Base-by-base conservation (phyloP, 2,329 filamentous ascomycete species). In the Dactylellina cionopaga region DNA sequence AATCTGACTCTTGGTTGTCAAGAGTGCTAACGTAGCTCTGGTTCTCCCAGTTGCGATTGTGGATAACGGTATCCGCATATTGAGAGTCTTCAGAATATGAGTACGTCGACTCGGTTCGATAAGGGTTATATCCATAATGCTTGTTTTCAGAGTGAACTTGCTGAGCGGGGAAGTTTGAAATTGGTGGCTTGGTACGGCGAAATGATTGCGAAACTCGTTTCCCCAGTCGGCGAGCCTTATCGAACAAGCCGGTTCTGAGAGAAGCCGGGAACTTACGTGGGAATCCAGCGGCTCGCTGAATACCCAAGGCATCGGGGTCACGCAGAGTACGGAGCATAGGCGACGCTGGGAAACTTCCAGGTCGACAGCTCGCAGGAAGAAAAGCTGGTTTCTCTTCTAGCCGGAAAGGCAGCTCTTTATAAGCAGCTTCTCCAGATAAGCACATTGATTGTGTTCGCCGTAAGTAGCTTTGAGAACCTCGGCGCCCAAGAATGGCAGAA, bases 11-110 rank as follows among this genome's bases (percentile, higher is more conserved):
- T 25, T 72, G 68, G 22, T 72, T 59, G 22, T 72, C 68, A n/a
- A 65, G 37, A 25, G 59, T 60, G 3, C 59, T 65, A 22, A 54
- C 27, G 37, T 65, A 65, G 37, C 68, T 72, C 44, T 65, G 44
- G n/a, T 65, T 72, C 19, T 72, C 68, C 59, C 59, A 72, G 25
- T 27, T 9, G 1, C 59, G 68, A 29, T 72, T 35, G 29, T 72
- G 68, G 19, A 72, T 17, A 59, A 65, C 68, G 1, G 68, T 72
- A 43, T 72, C 68, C n/a, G 68, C 46, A 60, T 65, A 72, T 17
- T 58, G 49, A 15, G 66, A 59, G 3, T 52, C 59, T 29, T 59
- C 52, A 2, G 51, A 29, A n/a, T 65, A 55, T 11, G 52, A 47
- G 22, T 54, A 72, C 13, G 31, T 44, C 17, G 59, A 59, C 4